Evolutionary conservation across 495 filamentous ascomycete species (phyloP), one percentile per base, ranked within the genome.

Genomic region (Acidiella bohemica): DNA sequence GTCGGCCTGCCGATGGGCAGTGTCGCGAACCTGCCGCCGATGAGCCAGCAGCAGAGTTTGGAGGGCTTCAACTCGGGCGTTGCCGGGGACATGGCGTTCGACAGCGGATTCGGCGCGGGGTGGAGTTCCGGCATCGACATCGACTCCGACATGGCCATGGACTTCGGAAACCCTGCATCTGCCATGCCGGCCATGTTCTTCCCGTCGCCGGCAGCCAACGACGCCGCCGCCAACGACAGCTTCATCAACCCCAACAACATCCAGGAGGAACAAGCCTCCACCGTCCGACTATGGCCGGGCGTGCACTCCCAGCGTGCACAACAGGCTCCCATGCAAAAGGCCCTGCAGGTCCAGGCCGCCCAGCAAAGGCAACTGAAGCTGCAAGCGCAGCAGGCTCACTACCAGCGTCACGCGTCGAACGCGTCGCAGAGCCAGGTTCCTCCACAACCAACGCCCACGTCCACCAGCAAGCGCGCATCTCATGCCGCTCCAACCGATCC

Each of bases 241-340:
- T 76, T 74, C 39, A 59, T 86, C 51, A 74, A 87, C 59, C 81
- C 84, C 1, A 81, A 67, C 55, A 70, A 72, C 36, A 71, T 88
- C 46, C 67, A 76, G 51, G 68, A 73, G 50, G 63, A 68, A 42
- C 54, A 66, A 22, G 54, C 51, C 23, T 58, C 59, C 66, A 77
- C 59, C 47, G 69, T 79, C 39, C 77, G 83, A 38, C 70, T 81
- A 49, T 93, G 77, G 60, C 85, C 86, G 35, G 88, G 88, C 28
- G 85, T 88, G 73, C 86, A 96, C 63, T 81, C 84, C 58, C 80
- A 92, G 53, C 80, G 81, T 61, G 84, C 84, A 44, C 83, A 80
- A 28, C 63, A 81, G 55, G 84, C 80, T 30, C 46, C 50, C 82
- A 81, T 44, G 42, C 50, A 53, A 17, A 53, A 66, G 77, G 73